phyloP scores from a whole-genome alignment of 345 rosid species.

The Syzygium aqueum region DNA sequence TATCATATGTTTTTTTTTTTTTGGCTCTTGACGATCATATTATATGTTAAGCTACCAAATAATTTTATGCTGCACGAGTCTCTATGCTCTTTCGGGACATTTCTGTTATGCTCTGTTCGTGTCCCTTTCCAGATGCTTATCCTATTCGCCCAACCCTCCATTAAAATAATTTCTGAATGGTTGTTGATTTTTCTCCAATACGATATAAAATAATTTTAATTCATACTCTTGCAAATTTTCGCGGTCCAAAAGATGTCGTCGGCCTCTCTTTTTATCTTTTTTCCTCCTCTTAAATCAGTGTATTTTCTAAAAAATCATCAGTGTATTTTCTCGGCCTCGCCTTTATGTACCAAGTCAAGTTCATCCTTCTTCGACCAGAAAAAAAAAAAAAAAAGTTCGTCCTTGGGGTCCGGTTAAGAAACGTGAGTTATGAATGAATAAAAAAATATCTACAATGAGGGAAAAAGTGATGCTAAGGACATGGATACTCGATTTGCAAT shows the following conservation, averaged over 20 bases:
- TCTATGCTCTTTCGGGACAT: background rate
- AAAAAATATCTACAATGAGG: too few relatives aligned
- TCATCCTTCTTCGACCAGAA: background rate
- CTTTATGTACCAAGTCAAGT: background rate
- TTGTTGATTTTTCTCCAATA: background rate
- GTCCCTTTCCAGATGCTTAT: background rate
- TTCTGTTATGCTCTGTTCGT: background rate
- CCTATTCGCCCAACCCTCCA: background rate
- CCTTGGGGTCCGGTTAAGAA: background rate
- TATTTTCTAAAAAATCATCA: too few relatives aligned
- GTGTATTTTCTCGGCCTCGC: background rate
- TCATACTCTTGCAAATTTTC: background rate
- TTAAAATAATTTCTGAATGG: background rate
- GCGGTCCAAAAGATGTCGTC: background rate
- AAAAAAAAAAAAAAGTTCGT: too few relatives aligned
- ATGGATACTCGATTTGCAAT: background rate
- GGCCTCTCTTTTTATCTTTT: background rate
- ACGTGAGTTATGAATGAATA: background rate
- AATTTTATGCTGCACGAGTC: background rate
- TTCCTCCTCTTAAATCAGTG: background rate
- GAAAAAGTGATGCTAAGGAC: too few relatives aligned
- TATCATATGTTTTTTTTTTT: background rate
- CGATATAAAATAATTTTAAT: background rate
- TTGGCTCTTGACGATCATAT: background rate
- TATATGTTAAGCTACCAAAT: background rate